Conservation (phyloP, 2,329 filamentous ascomycete species). For the Endocalyx cinctus region DNA sequence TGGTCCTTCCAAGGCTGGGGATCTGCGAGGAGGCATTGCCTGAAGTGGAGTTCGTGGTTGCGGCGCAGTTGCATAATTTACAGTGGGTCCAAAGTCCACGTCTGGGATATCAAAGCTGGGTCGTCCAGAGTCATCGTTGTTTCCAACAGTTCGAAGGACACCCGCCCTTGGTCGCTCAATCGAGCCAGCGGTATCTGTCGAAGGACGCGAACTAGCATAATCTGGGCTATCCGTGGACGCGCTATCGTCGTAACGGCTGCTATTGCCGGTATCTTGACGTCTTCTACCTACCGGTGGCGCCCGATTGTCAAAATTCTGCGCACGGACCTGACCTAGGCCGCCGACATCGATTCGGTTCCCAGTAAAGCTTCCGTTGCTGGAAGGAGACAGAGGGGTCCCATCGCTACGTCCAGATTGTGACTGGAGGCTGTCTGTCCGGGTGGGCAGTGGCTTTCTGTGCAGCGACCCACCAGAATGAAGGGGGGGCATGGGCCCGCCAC, state of each 20-base stretch:
- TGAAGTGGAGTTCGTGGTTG: conserved; percentile 14
- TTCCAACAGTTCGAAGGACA: conserved; percentile 72
- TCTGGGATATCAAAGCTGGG: conserved; percentile 57
- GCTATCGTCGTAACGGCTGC: conserved; percentile 54
- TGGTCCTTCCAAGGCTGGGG: conserved; percentile 19
- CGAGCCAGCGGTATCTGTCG: conserved; percentile 45
- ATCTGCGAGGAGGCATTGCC: conserved; percentile 12
- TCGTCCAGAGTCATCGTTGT: conserved; percentile 26
- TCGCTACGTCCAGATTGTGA: conserved; percentile 36
- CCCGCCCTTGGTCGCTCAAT: conserved; percentile 70
- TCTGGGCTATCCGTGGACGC: conserved; percentile 66
- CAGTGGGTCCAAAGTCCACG: conserved; percentile 82
- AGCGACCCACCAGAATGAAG: conserved; percentile 40
- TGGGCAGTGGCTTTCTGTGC: conserved; percentile 48
- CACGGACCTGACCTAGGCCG: conserved; percentile 43
- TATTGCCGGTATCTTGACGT: conserved; percentile 33
- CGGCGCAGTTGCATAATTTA: conserved; percentile 49
- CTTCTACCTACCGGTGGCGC: conserved; percentile 10
- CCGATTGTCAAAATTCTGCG: conserved; percentile 25
- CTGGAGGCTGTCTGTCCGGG: conserved; percentile 30
- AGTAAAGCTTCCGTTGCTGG: conserved; percentile 34
- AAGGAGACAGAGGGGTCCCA: conserved; percentile 29
- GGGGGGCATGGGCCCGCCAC: conserved; percentile 15
- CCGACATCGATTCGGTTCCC: conserved; percentile 41
- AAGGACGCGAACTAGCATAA: conserved; percentile 67